Evolutionary conservation across 768 basidiomycete genomes (phyloP).

Genomic region (Phallus indusiatus): DNA sequence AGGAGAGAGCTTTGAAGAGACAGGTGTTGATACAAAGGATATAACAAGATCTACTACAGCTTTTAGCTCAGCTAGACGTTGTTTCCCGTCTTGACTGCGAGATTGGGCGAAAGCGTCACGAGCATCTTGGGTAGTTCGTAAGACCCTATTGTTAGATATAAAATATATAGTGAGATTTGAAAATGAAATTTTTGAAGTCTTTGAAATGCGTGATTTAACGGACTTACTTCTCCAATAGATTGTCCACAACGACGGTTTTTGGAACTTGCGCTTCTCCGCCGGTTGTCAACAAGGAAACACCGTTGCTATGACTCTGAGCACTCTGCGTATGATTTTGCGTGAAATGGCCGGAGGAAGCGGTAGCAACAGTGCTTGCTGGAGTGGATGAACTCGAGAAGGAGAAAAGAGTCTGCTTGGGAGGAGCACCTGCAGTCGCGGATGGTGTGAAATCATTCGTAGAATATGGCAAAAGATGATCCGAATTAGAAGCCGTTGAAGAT

Average conservation of each 20-base stretch:
- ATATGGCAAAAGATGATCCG: not conserved
- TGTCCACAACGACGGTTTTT: constrained; percentile 6
- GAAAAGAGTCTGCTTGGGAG: not conserved
- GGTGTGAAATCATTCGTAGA: not conserved
- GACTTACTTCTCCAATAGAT: constrained; percentile 3
- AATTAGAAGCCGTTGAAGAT: not conserved
- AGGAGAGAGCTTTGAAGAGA: not conserved
- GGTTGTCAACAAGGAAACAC: not conserved
- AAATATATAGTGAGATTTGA: too few relatives aligned
- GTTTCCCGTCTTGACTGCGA: constrained; percentile 5
- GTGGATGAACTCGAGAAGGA: not conserved
- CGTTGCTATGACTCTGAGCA: not conserved
- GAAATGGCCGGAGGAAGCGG: not conserved
- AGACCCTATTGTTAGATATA: constrained; percentile 1
- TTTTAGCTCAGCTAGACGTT: constrained; percentile 8
- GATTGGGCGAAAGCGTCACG: constrained; percentile 4
- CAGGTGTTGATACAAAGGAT: not conserved
- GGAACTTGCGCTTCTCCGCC: constrained; percentile 1
- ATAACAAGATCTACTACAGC: constrained; percentile 6
- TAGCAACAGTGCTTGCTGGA: not conserved
- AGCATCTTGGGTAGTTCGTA: constrained; percentile 7
- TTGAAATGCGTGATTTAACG: not conserved
- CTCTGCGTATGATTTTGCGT: not conserved
- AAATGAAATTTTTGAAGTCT: too few relatives aligned
- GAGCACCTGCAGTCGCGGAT: not conserved